Percentiles rank a stretch among this genome's conserved stretches.
Conservation (phyloP, 768 basidiomycete genomes). For the Rhodotorula toruloides region DNA sequence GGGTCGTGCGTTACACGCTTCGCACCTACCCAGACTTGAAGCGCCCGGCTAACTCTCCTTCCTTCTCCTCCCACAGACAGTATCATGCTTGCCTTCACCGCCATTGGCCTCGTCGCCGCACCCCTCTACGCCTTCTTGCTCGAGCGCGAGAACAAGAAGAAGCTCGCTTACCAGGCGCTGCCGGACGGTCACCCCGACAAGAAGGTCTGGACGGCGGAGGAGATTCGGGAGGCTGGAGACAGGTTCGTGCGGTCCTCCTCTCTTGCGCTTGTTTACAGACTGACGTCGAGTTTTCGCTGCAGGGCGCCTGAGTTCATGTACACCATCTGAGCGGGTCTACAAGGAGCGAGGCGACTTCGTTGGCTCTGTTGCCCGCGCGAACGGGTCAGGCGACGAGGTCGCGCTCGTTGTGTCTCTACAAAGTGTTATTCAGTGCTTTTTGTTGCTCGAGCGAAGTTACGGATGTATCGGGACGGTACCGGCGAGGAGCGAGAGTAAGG, state of each 20-base stretch:
- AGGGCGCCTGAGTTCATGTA: slow-evolving; percentile 32
- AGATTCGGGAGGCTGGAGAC: slow-evolving; percentile 40
- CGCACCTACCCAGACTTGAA: neutral
- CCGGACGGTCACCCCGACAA: slow-evolving; percentile 18
- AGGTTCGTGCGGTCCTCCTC: slow-evolving; percentile 12
- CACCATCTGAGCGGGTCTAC: slow-evolving; percentile 40
- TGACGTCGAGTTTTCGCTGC: neutral
- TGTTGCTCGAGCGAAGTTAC: no score
- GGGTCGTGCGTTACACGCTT: slow-evolving; percentile 12
- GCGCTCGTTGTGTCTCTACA: no score
- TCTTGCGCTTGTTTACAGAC: neutral
- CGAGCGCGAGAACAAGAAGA: slow-evolving; percentile 28
- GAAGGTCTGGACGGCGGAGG: slow-evolving; percentile 34
- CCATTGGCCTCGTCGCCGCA: slow-evolving; percentile 29
- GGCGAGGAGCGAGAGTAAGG: no score
- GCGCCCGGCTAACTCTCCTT: neutral
- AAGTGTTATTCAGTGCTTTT: no score
- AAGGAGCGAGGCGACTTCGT: no score
- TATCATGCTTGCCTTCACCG: slow-evolving; percentile 37
- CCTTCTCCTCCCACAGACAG: slow-evolving; percentile 19
- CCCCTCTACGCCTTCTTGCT: slow-evolving; percentile 34
- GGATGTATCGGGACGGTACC: no score
- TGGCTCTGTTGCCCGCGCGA: no score
- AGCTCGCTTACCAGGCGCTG: slow-evolving; percentile 27
- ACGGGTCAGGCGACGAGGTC: no score